Evolutionary conservation across 495 filamentous ascomycete genomes (phyloP), one percentile per base, ranked within the genome.

Genomic region (Jackrogersella multiformis): DNA sequence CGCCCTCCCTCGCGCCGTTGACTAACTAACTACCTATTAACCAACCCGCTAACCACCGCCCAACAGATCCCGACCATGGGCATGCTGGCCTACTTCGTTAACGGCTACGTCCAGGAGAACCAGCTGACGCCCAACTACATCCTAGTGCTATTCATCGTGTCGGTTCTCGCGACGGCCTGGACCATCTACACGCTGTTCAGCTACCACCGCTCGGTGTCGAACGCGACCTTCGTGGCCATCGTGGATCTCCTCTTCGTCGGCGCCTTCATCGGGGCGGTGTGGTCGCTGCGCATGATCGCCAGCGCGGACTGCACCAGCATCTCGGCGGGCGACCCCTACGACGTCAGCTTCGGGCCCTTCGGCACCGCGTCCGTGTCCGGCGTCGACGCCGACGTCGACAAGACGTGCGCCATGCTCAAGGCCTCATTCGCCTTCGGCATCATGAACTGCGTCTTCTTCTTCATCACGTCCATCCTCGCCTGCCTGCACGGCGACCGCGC

Each of bases 71-170:
- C 93, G 15, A 91, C 88, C 60, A 82, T 97, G 70, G 93, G 93
- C 80, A 94, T 97, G 86, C 85, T 96, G 72, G 85, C 90, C 73
- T 96, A 86, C 70, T 96, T 97, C 75, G 90, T 97, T 72, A 74
- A 94, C 78, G 83, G 84, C 74, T 93, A 88, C 80, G 80, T 87
- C 61, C 79, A 85, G 61, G 75, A 79, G 64, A 93, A 95, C 81
- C 69, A 78, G 62, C 85, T 96, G 54, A 94, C 92, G 9, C 93
- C 93, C 1, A 75, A 81, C 66, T 91, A 88, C 80, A 89, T 96
- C 78, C 88, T 97, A 20, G 84, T 96, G 61, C 88, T 97, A 66
- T 97, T 97, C 87, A 97, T 97, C 79, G 88, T 91, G 74, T 89
- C 89, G 38, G 88, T 92, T 2, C 85, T 97, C 44, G 93, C 85